Conservation (phyloP, 2,329 filamentous ascomycete genomes). For the Penicillium concentricum region DNA sequence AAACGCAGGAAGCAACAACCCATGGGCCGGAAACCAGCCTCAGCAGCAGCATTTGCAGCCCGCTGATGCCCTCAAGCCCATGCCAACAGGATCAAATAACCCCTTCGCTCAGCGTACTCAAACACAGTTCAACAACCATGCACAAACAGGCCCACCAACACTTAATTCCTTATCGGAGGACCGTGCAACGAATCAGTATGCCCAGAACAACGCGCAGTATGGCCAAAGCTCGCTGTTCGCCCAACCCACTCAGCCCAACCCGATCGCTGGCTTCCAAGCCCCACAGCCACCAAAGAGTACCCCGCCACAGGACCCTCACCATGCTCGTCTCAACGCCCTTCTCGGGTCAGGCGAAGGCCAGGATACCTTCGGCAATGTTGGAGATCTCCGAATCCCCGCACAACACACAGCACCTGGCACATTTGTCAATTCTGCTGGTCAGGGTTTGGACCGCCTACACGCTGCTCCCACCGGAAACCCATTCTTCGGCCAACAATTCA, state of each 20-base stretch:
- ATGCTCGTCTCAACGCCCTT: conserved; percentile 78
- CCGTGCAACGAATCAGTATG: conserved; percentile 12
- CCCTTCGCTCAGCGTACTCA: conserved; percentile 75
- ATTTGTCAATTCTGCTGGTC: conserved; percentile 92
- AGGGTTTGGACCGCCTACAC: conserved; percentile 72
- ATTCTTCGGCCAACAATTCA: conserved; percentile 81
- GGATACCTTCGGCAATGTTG: conserved; percentile 97
- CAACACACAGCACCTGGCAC: conserved; percentile 96
- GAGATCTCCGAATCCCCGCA: conserved; percentile 88
- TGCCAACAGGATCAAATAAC: conserved; percentile 95
- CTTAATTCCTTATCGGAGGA: conserved; percentile 39
- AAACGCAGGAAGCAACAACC: conserved; percentile 87
- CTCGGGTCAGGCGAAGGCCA: conserved; percentile 85
- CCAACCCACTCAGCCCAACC: conserved; percentile 42
- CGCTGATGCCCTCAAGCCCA: conserved; percentile 67
- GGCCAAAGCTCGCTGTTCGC: conserved; percentile 42
- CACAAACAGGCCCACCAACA: conserved; percentile 52
- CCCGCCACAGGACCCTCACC: conserved; percentile 53
- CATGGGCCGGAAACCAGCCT: conserved; percentile 70
- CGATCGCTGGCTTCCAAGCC: conserved; percentile 33
- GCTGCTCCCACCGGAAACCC: conserved; percentile 70
- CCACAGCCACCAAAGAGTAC: conserved; percentile 36
- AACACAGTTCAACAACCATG: conserved; percentile 50
- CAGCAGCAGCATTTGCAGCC: conserved; percentile 52
- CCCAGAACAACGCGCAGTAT: conserved; percentile 11